Conservation (phyloP, 1,139 yeast genomes). For the Suhomyces bokatorum region DNA sequence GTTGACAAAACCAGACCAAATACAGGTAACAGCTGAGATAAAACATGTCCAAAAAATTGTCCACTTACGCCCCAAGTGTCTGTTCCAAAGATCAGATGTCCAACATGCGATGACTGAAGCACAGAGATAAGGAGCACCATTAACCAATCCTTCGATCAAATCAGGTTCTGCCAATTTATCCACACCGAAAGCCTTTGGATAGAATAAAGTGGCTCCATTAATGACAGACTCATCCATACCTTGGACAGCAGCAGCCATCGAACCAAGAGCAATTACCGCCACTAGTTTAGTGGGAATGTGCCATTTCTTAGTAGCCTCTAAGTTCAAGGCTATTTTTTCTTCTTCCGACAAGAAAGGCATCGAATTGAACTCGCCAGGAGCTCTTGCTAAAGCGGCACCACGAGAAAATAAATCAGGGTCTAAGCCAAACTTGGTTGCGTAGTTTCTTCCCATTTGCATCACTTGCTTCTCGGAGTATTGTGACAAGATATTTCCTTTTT, state of each 20-base stretch:
- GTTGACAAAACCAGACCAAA: conserved; percentile 75
- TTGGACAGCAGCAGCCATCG: conserved; percentile 88
- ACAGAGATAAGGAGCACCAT: conserved; percentile 80
- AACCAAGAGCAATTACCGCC: conserved; percentile 68
- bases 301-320: conserved; percentile 65
- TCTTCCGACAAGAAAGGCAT: conserved; percentile 58
- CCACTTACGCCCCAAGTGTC: conserved; percentile 67
- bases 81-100: conserved; percentile 68
- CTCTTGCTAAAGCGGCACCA: conserved; percentile 77
- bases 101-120: conserved; percentile 73
- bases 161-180: conserved; percentile 49
- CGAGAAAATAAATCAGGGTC: conserved; percentile 66
- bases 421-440: conserved; percentile 60
- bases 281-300: conserved; percentile 59
- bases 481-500: conserved; percentile 56
- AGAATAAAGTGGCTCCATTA: conserved; percentile 78
- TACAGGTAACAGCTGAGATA: conserved; percentile 65
- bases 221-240: conserved; percentile 91
- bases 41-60: conserved; percentile 68
- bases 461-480: conserved; percentile 67
- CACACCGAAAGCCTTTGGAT: conserved; percentile 51
- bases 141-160: conserved; percentile 73
- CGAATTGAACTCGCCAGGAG: conserved; percentile 58
- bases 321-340: conserved; percentile 59
- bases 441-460: conserved; percentile 68